Conservation (phyloP, 768 basidiomycete species). For the Favolaschia claudopus region DNA sequence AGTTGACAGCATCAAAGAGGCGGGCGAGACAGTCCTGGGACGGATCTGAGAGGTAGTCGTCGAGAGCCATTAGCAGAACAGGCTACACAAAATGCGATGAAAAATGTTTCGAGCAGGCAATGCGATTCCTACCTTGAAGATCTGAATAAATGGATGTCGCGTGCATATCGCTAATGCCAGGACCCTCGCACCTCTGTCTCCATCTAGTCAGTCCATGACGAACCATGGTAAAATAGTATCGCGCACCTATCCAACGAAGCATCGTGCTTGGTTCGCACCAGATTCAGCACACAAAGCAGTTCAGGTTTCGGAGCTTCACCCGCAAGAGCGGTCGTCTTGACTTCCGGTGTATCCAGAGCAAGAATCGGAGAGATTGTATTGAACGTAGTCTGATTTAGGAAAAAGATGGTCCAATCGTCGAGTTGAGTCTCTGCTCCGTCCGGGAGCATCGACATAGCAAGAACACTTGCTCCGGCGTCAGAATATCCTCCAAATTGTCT, state of each 20-base stretch:
- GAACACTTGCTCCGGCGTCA: conserved; percentile 59
- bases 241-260: conserved; percentile 68
- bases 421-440: conserved; percentile 95
- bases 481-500: conserved; percentile 1
- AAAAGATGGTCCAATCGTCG: conserved; percentile 99
- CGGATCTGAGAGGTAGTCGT: conserved; percentile 91
- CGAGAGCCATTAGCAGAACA: conserved; percentile 89
- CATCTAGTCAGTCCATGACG: not conserved
- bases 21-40: conserved; percentile 90
- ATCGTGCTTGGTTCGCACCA: conserved; percentile 83
- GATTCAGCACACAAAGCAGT: conserved; percentile 77
- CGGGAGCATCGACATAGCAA: conserved; percentile 98
- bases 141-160: conserved; percentile 80
- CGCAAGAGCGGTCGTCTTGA: conserved; percentile 23
- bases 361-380: conserved; percentile 88
- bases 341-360: conserved; percentile 64
- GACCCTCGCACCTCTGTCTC: conserved; percentile 76
- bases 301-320: conserved; percentile 41
- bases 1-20: conserved; percentile 92
- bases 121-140: conserved; percentile 62
- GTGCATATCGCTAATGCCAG: conserved; percentile 86
- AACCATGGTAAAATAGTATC: not conserved
- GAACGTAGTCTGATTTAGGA: conserved; percentile 92
- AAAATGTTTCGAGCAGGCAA: not conserved
- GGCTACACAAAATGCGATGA: conserved; percentile 60